Evolutionary conservation across 139 green algal species (phyloP).

Genomic region (Pedinophyceae sp.): DNA sequence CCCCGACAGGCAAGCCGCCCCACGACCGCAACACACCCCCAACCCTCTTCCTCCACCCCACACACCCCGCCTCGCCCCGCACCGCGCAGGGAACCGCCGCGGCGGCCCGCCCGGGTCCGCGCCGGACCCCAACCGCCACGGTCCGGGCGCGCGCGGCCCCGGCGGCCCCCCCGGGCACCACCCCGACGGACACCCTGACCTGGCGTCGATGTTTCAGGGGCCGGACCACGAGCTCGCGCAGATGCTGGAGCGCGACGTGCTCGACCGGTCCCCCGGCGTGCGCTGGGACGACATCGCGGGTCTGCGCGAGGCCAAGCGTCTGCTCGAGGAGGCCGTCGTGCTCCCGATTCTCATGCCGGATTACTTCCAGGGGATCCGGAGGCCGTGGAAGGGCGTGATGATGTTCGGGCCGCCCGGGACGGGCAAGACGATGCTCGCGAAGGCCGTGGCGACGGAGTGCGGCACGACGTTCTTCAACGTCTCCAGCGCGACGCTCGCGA

Average conservation of each 20-base stretch:
- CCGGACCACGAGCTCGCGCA: slow-evolving; percentile 53
- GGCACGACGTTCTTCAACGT: slow-evolving; percentile 92
- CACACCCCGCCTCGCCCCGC: no score
- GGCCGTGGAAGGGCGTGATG: slow-evolving; percentile 73
- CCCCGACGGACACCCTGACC: no score
- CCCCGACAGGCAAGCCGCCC: no score
- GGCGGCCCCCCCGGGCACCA: no score
- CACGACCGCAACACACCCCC: no score
- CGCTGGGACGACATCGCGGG: slow-evolving; percentile 61
- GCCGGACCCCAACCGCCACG: not conserved
- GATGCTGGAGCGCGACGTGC: slow-evolving; percentile 57
- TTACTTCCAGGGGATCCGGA: slow-evolving; percentile 76
- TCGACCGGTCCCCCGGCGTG: slow-evolving; percentile 52
- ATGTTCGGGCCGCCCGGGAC: slow-evolving; percentile 86
- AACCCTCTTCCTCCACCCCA: no score
- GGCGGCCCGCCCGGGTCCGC: not conserved
- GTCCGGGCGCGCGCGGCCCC: not conserved
- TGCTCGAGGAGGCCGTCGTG: slow-evolving; percentile 80
- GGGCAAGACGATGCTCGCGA: slow-evolving; percentile 86
- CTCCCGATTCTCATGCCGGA: slow-evolving; percentile 73
- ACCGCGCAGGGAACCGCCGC: no score
- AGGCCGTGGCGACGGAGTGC: slow-evolving; percentile 68
- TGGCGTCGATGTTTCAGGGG: slow-evolving; percentile 33
- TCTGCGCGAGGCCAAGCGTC: slow-evolving; percentile 64
- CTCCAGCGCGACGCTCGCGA: slow-evolving; percentile 73